Percentiles rank a stretch among this genome's conserved stretches.
Evolutionary conservation across 306 rosid species (phyloP).

Genomic region (Adenanthera pavonina): DNA sequence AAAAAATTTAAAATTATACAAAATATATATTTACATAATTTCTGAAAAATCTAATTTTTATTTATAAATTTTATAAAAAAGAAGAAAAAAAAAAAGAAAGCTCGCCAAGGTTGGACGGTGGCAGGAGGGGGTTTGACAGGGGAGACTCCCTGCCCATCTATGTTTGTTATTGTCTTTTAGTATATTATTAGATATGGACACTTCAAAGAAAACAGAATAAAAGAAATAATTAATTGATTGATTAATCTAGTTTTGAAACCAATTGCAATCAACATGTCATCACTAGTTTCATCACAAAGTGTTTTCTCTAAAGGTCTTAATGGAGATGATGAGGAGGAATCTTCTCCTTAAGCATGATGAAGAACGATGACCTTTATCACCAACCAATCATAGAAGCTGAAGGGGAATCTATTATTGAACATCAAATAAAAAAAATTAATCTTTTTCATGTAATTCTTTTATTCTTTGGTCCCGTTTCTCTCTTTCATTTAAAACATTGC

Average conservation of each 20-base stretch:
- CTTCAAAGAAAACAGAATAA: neutral
- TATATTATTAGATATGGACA: constrained; percentile 7
- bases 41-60: too few species aligned
- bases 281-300: neutral
- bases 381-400: constrained; percentile 35
- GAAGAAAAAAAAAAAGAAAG: too few species aligned
- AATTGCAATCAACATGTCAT: neutral
- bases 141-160: neutral
- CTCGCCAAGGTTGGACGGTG: too few species aligned
- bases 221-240: neutral
- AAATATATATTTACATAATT: too few species aligned
- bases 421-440: neutral
- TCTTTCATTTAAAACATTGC: neutral
- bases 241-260: constrained; percentile 1
- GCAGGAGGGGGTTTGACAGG: too few species aligned
- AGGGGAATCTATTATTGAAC: constrained; percentile 41
- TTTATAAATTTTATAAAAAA: too few species aligned
- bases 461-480: constrained; percentile 6
- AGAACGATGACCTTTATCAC: constrained; percentile 21
- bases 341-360: constrained; percentile 21
- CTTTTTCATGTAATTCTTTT: constrained; percentile 6
- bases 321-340: constrained; percentile 35
- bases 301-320: neutral
- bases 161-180: neutral
- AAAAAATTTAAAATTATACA: too few species aligned